Evolutionary conservation across 371 early-diverging fungal species (phyloP), one percentile per base, ranked within the genome.

Genomic region (Catenaria anguillulae): DNA sequence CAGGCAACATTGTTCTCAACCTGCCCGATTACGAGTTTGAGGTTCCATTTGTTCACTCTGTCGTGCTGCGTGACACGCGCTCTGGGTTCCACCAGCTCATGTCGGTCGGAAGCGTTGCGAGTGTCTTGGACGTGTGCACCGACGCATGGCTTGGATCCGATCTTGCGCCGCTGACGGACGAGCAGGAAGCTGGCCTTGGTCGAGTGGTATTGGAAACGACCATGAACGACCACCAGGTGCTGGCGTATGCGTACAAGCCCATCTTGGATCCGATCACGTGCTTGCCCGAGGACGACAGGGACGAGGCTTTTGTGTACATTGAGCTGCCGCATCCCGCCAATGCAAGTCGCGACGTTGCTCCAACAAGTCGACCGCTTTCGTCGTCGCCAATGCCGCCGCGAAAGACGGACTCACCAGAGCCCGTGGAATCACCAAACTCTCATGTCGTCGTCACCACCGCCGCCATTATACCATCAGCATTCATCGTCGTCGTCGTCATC

Each of bases 71-170:
- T 55, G 72, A 74, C 50, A 36, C 40, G 23, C 13, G 37, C 2
- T 60, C 65, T 2, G 68, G 73, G 55, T 42, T 26, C 33, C 82
- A 81, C 62, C 85, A 89, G 67, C 68, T 90, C 37, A 74, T 94
- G 56, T 80, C 84, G 0, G 92, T 92, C 62, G 98, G 98, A 0
- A 81, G 85, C 63, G 79, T 87, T 4, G 86, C 88, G 26, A 73
- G 91, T 33, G 80, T 95, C 4, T 71, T 94, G 46, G 87, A 90
- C 60, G 77, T 78, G 55, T 94, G 93, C 62, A 77, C 84, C 10
- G 95, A 95, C 70, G 93, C 85, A 65, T 97, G 94, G 92, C 84
- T 89, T 70, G 98, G 98, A 2, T 66, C 71, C 15, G 78, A 73
- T 0, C 69, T 97, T 4, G 82, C 77, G 19, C 73, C 78, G 0